A percentile compares a stretch with the other conserved stretches of the same genome.
Conservation (phyloP, 352 stramenopile species). For the Pythium chondricola region DNA sequence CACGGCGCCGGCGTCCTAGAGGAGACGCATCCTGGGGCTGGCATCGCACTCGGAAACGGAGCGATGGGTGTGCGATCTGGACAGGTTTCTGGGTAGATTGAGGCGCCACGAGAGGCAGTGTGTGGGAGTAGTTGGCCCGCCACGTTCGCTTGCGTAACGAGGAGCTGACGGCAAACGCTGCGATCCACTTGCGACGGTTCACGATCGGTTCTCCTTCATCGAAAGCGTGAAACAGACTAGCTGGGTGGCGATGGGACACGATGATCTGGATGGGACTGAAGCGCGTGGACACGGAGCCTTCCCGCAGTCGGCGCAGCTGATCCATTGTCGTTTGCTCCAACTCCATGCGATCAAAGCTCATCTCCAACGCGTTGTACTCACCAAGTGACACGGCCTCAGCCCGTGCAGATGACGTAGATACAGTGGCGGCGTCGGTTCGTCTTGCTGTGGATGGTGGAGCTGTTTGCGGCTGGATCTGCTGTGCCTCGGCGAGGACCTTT, state of each 20-base stretch:
- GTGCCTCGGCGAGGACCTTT: conserved; percentile 9
- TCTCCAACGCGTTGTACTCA: conserved; percentile 21
- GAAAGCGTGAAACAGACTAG: conserved; percentile 5
- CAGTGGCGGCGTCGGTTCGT: background rate
- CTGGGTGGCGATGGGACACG: conserved; percentile 30
- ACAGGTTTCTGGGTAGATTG: background rate
- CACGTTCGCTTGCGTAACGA: conserved; percentile 40
- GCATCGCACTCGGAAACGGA: conserved; percentile 19
- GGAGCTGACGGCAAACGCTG: conserved; percentile 37
- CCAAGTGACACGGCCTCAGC: conserved; percentile 7
- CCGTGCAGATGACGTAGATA: too few relatives aligned
- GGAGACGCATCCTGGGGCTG: conserved; percentile 15
- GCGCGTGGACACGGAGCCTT: conserved; percentile 39
- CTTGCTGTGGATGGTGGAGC: background rate
- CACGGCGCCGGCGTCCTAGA: background rate
- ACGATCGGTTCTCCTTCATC: background rate
- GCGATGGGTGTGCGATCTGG: background rate
- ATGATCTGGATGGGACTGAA: conserved; percentile 45
- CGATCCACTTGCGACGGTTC: conserved; percentile 9
- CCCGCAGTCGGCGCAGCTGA: conserved; percentile 34
- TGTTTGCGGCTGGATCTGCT: background rate
- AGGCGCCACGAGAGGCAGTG: conserved; percentile 15
- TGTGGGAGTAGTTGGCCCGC: conserved; percentile 33
- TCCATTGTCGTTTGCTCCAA: conserved; percentile 31
- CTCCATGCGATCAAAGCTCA: conserved; percentile 42